Conservation (phyloP, 805 yeast species). For the Suhomyces pyralidae region DNA sequence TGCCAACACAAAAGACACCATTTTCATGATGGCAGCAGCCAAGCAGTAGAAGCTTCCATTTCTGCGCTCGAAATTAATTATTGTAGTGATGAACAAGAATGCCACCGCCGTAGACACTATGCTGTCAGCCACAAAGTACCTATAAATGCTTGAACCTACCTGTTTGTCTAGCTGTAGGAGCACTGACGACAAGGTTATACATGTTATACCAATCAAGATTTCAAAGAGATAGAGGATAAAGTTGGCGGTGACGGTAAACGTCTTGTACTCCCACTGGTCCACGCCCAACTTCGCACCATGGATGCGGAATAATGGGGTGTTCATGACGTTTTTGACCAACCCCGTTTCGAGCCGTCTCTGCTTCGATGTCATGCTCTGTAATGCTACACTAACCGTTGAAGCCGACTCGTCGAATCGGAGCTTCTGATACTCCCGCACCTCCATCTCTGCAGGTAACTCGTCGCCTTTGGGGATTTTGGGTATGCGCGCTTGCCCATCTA, state of each 20-base stretch:
- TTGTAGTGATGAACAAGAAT: constrained; percentile 31
- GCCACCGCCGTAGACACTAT: constrained; percentile 32
- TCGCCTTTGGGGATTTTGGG: constrained; percentile 10
- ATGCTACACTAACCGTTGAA: constrained; percentile 8
- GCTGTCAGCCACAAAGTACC: constrained; percentile 37
- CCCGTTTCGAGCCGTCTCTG: constrained; percentile 24
- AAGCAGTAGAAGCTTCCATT: constrained; percentile 42
- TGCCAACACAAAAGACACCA: constrained; percentile 34
- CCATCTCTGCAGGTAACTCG: constrained; percentile 25
- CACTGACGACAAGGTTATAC: constrained; percentile 25
- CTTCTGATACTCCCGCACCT: constrained; percentile 14
- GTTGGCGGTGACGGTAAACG: constrained; percentile 23
- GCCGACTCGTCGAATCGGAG: neutral
- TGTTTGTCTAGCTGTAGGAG: constrained; percentile 22
- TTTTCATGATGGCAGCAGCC: constrained; percentile 30
- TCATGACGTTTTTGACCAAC: constrained; percentile 32
- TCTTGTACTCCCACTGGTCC: constrained; percentile 10
- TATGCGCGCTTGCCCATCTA: constrained; percentile 4
- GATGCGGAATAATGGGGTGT: constrained; percentile 26
- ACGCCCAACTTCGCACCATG: constrained; percentile 17
- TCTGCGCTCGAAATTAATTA: constrained; percentile 37
- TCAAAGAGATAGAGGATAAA: constrained; percentile 32
- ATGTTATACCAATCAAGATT: constrained; percentile 24
- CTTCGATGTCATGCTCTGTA: constrained; percentile 18
- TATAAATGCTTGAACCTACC: constrained; percentile 26